Conservation (phyloP, 1,284 basidiomycete genomes). For the Laetiporus sulphureus region DNA sequence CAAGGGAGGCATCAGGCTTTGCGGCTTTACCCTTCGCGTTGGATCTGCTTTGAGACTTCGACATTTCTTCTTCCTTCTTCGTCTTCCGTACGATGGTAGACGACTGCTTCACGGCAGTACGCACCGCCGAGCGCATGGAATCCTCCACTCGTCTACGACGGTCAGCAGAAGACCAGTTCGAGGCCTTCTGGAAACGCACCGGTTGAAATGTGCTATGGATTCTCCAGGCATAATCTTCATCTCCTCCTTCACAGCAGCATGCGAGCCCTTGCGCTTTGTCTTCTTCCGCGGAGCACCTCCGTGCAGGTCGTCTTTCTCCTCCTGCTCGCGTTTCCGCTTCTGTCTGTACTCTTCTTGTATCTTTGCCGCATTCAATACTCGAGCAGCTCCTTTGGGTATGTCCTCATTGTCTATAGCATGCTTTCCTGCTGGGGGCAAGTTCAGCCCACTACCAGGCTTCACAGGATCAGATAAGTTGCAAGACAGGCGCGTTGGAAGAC, state of each 20-base stretch:
- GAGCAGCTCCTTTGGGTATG: slow-evolving; percentile 59
- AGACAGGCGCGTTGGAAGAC: slow-evolving; percentile 4
- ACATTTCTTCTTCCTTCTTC: slow-evolving; percentile 33
- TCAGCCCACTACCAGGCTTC: slow-evolving; percentile 34
- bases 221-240: slow-evolving; percentile 59
- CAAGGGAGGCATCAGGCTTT: neutral
- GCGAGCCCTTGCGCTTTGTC: neutral
- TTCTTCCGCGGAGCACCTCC: too few species aligned
- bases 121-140: slow-evolving; percentile 57
- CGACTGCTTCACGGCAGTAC: slow-evolving; percentile 53
- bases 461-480: slow-evolving; percentile 1
- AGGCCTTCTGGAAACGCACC: too few species aligned
- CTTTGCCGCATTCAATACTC: slow-evolving; percentile 55
- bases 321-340: slow-evolving; percentile 43
- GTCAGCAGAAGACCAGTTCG: neutral
- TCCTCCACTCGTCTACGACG: slow-evolving; percentile 60
- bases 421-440: slow-evolving; percentile 19
- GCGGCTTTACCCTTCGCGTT: slow-evolving; percentile 17
- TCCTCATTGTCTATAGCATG: slow-evolving; percentile 34
- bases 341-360: slow-evolving; percentile 47
- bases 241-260: slow-evolving; percentile 10
- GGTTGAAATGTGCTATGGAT: slow-evolving; percentile 66
- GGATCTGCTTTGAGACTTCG: slow-evolving; percentile 9
- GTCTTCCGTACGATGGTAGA: slow-evolving; percentile 41
- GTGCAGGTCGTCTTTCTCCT: too few species aligned